Evolutionary conservation across 2,329 filamentous ascomycete species (phyloP).

Genomic region (Aspergillus ochraceoroseus): DNA sequence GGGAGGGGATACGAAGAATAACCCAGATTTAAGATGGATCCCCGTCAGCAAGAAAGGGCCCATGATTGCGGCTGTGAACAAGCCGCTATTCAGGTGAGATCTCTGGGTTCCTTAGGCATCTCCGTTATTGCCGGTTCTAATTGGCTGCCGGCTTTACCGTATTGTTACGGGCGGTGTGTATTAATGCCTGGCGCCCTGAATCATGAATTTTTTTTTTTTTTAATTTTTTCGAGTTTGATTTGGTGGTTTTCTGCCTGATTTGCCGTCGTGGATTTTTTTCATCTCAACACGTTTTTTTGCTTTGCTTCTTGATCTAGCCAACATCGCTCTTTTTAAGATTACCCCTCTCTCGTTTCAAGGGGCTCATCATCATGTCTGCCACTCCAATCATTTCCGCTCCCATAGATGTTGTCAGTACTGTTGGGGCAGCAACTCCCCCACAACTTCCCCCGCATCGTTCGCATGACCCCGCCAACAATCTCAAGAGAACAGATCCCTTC

Average conservation of each 20-base stretch:
- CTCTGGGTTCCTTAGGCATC: constrained; percentile 9
- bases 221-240: neutral
- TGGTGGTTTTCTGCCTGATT: neutral
- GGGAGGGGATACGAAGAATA: constrained; percentile 4
- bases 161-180: constrained; percentile 1
- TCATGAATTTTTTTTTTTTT: constrained; percentile 5
- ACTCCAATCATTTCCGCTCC: constrained; percentile 16
- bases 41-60: neutral
- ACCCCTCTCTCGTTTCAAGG: neutral
- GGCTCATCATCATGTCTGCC: constrained; percentile 11
- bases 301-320: neutral
- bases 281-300: neutral
- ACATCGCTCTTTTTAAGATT: neutral
- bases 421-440: constrained; percentile 46
- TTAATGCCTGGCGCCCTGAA: constrained; percentile 3
- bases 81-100: constrained; percentile 1
- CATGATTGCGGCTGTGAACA: constrained; percentile 14
- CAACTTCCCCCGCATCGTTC: constrained; percentile 59
- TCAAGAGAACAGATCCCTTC: constrained; percentile 88
- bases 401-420: constrained; percentile 30
- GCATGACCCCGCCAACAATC: constrained; percentile 64
- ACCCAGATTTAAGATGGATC: constrained; percentile 5
- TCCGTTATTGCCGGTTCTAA: neutral
- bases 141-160: constrained; percentile 8
- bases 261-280: neutral